Evolutionary conservation across 2,329 filamentous ascomycete species (phyloP).

Genomic region (Cladorrhinum sp.): DNA sequence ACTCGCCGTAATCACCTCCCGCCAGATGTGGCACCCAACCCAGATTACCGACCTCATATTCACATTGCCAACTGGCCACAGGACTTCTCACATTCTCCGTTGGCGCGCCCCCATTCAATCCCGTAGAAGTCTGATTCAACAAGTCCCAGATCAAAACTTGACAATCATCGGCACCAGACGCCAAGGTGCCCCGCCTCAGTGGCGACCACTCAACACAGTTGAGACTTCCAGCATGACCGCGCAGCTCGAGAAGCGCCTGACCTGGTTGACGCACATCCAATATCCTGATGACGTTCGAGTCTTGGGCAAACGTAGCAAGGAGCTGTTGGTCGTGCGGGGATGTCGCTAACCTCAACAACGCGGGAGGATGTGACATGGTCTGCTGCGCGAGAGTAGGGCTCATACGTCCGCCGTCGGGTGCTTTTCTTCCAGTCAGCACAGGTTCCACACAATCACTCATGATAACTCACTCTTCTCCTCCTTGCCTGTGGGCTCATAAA

Average conservation of each 20-base stretch:
- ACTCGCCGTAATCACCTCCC: slow-evolving; percentile 70
- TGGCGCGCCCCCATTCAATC: slow-evolving; percentile 47
- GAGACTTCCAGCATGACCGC: slow-evolving; percentile 78
- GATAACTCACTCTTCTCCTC: slow-evolving; percentile 61
- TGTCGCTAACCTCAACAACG: slow-evolving; percentile 76
- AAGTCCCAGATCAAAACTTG: slow-evolving; percentile 93
- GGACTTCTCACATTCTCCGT: slow-evolving; percentile 63
- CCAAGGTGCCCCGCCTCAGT: slow-evolving; percentile 77
- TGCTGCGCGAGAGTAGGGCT: slow-evolving; percentile 75
- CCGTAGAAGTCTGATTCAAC: slow-evolving; percentile 55
- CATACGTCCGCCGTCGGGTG: slow-evolving; percentile 57
- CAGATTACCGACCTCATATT: slow-evolving; percentile 82
- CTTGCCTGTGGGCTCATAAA: slow-evolving; percentile 95
- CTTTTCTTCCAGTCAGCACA: slow-evolving; percentile 43
- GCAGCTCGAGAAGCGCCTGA: slow-evolving; percentile 88
- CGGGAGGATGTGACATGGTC: slow-evolving; percentile 72
- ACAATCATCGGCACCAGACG: slow-evolving; percentile 88
- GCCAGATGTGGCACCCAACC: slow-evolving; percentile 76
- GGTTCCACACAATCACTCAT: not conserved
- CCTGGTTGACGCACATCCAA: slow-evolving; percentile 95
- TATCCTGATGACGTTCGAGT: slow-evolving; percentile 88
- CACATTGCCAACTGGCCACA: slow-evolving; percentile 76
- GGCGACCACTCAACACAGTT: slow-evolving; percentile 98
- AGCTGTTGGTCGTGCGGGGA: slow-evolving; percentile 95
- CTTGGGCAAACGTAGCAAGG: slow-evolving; percentile 93